A percentile compares a stretch with the other conserved stretches of the same genome.
phyloP scores from a whole-genome alignment of 768 basidiomycete species.

The Gautieria morchelliformis region DNA sequence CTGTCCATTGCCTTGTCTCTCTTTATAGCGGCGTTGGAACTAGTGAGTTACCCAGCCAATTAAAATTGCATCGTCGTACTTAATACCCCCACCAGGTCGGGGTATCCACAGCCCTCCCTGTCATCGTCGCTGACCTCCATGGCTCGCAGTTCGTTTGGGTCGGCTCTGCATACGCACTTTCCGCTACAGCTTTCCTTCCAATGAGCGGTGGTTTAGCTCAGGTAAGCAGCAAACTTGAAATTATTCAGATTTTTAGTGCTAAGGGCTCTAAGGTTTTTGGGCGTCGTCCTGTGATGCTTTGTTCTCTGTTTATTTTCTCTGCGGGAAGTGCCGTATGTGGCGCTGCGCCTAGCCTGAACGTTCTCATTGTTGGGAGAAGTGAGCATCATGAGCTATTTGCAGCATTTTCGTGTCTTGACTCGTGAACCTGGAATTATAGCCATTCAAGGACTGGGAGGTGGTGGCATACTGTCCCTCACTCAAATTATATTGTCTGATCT shows the following conservation, averaged over 20 bases:
- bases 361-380: constrained; percentile 25
- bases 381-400: constrained; percentile 12
- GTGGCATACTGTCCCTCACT: constrained; percentile 27
- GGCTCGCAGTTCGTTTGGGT: constrained; percentile 36
- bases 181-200: constrained; percentile 32
- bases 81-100: constrained; percentile 1
- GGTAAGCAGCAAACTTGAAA: background rate
- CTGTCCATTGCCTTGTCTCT: constrained; percentile 12
- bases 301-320: constrained; percentile 16
- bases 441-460: constrained; percentile 32
- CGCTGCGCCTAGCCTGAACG: constrained; percentile 20
- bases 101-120: constrained; percentile 31
- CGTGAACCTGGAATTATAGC: constrained; percentile 14
- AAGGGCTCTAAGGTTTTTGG: constrained; percentile 19
- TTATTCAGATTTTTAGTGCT: too few relatives aligned
- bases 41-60: background rate
- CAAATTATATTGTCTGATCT: constrained; percentile 38
- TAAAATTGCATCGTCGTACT: too few relatives aligned
- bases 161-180: constrained; percentile 33
- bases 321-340: constrained; percentile 27
- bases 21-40: constrained; percentile 21
- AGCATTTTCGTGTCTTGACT: background rate
- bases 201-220: constrained; percentile 28
- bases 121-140: constrained; percentile 30
- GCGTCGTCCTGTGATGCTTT: constrained; percentile 18